phyloP scores from a whole-genome alignment of 257 asterid genomes.

The Solanum gracilifrons region DNA sequence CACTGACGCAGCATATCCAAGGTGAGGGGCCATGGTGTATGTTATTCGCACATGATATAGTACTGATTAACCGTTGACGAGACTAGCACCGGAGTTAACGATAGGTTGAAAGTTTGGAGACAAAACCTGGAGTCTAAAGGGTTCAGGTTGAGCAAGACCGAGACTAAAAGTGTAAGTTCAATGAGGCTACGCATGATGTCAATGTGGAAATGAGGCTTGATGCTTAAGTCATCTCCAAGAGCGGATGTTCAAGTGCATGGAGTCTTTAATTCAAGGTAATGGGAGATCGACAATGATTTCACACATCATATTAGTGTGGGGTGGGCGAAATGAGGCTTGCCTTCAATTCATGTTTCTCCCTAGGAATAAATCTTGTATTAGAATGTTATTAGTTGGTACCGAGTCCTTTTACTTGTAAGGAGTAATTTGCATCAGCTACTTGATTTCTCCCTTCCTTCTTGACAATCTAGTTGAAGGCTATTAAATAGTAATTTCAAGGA shows the following conservation, averaged over 20 bases:
- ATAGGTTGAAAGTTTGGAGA: background rate
- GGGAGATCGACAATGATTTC: background rate
- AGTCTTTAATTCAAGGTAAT: background rate
- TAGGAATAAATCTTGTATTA: background rate
- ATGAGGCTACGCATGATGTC: background rate
- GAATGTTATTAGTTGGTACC: background rate
- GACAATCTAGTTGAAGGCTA: background rate
- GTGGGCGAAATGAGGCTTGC: background rate
- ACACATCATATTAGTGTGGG: background rate
- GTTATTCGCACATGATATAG: background rate
- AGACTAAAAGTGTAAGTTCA: background rate
- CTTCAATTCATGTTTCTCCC: background rate
- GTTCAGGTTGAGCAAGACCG: background rate
- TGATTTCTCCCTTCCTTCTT: background rate
- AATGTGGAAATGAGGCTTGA: background rate
- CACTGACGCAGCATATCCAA: background rate
- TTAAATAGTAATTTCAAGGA: background rate
- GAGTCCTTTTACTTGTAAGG: background rate
- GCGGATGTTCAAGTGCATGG: background rate
- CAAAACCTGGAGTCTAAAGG: background rate
- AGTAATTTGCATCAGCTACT: background rate
- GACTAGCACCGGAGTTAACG: background rate
- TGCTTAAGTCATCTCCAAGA: background rate
- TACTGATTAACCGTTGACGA: background rate
- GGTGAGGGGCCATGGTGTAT: background rate